Percentiles rank a stretch among this genome's conserved stretches.
Evolutionary conservation across 805 yeast genomes (phyloP).

Genomic region (Candida maesae): DNA sequence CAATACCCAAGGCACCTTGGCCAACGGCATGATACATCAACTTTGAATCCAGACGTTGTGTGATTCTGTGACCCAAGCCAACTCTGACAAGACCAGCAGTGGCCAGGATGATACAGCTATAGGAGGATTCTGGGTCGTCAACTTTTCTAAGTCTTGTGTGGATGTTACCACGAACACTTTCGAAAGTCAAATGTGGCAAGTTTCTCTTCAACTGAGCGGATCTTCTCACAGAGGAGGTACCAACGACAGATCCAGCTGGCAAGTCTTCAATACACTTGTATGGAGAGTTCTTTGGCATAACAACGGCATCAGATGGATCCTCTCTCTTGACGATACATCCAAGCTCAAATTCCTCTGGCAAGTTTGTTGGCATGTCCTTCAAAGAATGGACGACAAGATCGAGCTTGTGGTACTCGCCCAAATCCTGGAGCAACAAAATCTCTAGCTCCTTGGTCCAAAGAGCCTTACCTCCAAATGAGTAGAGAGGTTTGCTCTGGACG

Average conservation of each 20-base stretch:
- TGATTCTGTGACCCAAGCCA: slow-evolving; percentile 70
- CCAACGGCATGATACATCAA: slow-evolving; percentile 96
- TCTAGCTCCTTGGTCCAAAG: slow-evolving; percentile 96
- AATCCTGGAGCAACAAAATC: slow-evolving; percentile 58
- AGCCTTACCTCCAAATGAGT: slow-evolving; percentile 94
- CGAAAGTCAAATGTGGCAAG: slow-evolving; percentile 73
- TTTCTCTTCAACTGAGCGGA: slow-evolving; percentile 82
- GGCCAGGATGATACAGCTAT: slow-evolving; percentile 77
- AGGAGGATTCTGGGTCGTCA: slow-evolving; percentile 65
- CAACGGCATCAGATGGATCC: slow-evolving; percentile 91
- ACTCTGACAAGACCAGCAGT: slow-evolving; percentile 85
- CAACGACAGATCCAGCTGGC: slow-evolving; percentile 84
- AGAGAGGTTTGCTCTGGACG: slow-evolving; percentile 77
- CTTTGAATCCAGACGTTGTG: slow-evolving; percentile 63
- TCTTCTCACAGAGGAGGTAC: slow-evolving; percentile 92
- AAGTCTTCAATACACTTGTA: slow-evolving; percentile 66
- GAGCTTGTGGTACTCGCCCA: slow-evolving; percentile 61
- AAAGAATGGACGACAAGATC: slow-evolving; percentile 92
- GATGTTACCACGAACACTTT: slow-evolving; percentile 80
- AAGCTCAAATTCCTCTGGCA: slow-evolving; percentile 86
- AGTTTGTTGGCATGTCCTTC: slow-evolving; percentile 86
- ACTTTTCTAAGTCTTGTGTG: slow-evolving; percentile 79
- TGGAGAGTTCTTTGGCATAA: slow-evolving; percentile 63
- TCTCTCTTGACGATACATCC: slow-evolving; percentile 85
- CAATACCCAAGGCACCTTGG: slow-evolving; percentile 97